These are phyloP conservation scores for Begonia fuchsioides DNA, from an alignment of 306 rosid genomes.

Conservation along the genomic window DNA sequence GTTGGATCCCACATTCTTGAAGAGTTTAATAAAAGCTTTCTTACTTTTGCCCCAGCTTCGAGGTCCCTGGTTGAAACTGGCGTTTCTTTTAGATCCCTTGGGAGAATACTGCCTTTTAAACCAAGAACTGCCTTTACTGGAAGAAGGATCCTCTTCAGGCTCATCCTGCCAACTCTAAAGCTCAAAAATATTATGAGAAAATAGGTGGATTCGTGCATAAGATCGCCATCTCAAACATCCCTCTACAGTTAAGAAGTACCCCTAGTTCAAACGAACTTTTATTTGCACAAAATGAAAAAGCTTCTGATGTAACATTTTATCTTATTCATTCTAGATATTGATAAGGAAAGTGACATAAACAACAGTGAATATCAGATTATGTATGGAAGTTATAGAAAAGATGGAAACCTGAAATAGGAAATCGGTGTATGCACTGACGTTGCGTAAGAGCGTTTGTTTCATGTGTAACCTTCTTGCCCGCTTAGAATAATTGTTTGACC, in stretches of 20 bases:
- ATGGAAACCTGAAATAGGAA: constrained; percentile 54
- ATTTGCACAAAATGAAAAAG: no score
- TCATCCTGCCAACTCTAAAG: constrained; percentile 29
- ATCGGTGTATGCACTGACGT: constrained; percentile 50
- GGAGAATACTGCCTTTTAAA: constrained; percentile 26
- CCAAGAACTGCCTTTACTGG: constrained; percentile 32
- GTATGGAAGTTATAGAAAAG: neutral
- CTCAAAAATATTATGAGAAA: neutral
- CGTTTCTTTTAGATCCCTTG: constrained; percentile 18
- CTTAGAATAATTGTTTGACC: constrained; percentile 28
- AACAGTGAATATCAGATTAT: neutral
- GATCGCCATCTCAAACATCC: no score
- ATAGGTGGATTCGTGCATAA: no score
- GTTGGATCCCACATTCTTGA: no score
- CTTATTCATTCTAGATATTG: no score
- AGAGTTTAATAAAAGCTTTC: neutral
- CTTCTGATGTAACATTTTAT: no score
- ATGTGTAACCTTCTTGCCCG: constrained; percentile 27
- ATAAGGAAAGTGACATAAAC: no score
- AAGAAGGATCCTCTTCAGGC: constrained; percentile 24
- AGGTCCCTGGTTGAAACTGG: constrained; percentile 15
- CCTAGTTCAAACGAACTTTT: no score
- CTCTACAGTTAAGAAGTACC: no score
- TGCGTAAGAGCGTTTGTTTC: constrained; percentile 34
- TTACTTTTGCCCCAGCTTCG: constrained; percentile 24